These are phyloP conservation scores for Populus alba DNA, from an alignment of 345 rosid genomes.

Conservation along the genomic window DNA sequence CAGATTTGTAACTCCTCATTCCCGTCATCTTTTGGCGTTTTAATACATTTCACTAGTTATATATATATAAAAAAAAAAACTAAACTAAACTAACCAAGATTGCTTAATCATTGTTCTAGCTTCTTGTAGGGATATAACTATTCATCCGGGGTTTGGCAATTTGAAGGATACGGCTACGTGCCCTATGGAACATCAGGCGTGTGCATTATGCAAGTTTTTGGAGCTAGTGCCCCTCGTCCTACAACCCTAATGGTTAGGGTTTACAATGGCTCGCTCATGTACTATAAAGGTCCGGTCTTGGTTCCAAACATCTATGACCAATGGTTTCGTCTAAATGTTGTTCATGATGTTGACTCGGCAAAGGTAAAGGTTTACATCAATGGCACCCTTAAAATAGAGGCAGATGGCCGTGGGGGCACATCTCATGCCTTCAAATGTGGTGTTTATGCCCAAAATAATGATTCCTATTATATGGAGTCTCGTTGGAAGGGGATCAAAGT, in stretches of 20 bases:
- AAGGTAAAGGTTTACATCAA: conserved; percentile 28
- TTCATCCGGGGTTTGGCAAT: conserved; percentile 36
- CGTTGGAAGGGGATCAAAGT: conserved; percentile 36
- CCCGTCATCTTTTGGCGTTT: too few relatives aligned
- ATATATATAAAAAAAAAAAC: too few relatives aligned
- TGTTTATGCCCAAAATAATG: conserved; percentile 24
- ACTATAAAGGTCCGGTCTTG: conserved; percentile 18
- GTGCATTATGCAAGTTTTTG: conserved; percentile 36
- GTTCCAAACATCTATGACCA: conserved; percentile 18
- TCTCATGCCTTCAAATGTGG: conserved; percentile 37
- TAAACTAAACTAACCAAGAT: too few relatives aligned
- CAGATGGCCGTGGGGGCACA: conserved; percentile 30
- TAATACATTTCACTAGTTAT: too few relatives aligned
- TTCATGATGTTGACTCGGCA: conserved; percentile 32
- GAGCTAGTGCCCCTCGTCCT: conserved; percentile 18
- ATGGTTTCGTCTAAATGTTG: conserved; percentile 40
- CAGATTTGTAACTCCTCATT: too few relatives aligned
- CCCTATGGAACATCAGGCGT: conserved; percentile 30
- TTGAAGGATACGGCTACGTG: conserved; percentile 37
- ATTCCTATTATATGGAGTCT: conserved; percentile 38
- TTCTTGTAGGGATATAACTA: conserved; percentile 27
- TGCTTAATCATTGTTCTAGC: too few relatives aligned
- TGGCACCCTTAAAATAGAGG: conserved; percentile 19
- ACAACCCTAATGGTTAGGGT: conserved; percentile 5
- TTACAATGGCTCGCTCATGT: conserved; percentile 32